Evolutionary conservation across 441 rosid species (phyloP).

Genomic region (Adansonia rubrostipa): DNA sequence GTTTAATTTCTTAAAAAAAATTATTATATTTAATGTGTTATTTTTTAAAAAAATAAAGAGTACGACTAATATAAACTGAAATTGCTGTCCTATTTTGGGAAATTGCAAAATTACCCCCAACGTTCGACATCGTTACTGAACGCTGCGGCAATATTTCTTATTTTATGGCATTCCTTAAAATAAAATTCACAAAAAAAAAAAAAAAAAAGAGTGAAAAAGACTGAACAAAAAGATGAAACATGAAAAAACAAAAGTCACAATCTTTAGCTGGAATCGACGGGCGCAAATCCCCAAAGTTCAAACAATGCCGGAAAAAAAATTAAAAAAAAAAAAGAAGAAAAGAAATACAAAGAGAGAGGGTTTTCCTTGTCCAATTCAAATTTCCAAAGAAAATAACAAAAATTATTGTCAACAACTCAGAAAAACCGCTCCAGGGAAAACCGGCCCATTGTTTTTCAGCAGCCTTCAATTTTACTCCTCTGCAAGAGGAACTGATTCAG

Average conservation of each 20-base stretch:
- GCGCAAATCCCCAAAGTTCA: slow-evolving; percentile 30
- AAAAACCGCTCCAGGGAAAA: background rate
- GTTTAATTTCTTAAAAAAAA: too few relatives aligned
- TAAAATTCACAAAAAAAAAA: too few relatives aligned
- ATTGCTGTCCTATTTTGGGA: too few relatives aligned
- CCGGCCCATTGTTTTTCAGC: background rate
- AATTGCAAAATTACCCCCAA: too few relatives aligned
- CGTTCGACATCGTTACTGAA: too few relatives aligned
- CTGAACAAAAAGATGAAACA: background rate
- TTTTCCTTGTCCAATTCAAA: slow-evolving; percentile 34
- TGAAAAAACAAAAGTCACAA: slow-evolving; percentile 20
- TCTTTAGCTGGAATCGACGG: slow-evolving; percentile 38
- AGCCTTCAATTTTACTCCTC: slow-evolving; percentile 36
- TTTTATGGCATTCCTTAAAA: too few relatives aligned
- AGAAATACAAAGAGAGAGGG: slow-evolving; percentile 18
- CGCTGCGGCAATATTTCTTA: too few relatives aligned
- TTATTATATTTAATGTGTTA: too few relatives aligned
- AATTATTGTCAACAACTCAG: slow-evolving; percentile 33
- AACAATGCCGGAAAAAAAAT: slow-evolving; percentile 34
- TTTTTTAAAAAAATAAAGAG: too few relatives aligned
- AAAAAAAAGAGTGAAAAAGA: background rate
- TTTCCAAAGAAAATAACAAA: slow-evolving; percentile 27
- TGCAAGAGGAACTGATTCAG: slow-evolving; percentile 81
- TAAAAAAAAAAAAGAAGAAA: background rate
- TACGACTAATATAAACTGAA: too few relatives aligned